Evolutionary conservation across 257 asterid genomes (phyloP).

Genomic region (Vinca minor): DNA sequence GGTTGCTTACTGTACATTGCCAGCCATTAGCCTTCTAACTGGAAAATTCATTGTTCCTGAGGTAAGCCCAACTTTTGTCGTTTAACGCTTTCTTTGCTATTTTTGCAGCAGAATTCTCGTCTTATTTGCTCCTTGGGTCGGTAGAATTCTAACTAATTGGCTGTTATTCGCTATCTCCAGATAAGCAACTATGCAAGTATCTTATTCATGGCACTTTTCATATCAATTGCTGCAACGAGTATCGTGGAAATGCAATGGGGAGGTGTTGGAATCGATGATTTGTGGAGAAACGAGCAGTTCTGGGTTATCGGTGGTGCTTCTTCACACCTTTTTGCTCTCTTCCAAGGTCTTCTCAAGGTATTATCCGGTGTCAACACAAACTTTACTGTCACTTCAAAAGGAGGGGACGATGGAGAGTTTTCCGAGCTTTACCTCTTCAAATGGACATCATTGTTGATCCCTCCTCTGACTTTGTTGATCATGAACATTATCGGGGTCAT

Average conservation of each 20-base stretch:
- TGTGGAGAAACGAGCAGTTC: constrained; percentile 99
- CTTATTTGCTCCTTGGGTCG: neutral
- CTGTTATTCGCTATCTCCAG: constrained; percentile 32
- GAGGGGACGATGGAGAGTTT: constrained; percentile 84
- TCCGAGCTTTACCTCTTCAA: constrained; percentile 84
- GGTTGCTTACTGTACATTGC: constrained; percentile 78
- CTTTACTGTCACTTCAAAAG: constrained; percentile 92
- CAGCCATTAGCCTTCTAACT: constrained; percentile 88
- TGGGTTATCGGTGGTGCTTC: constrained; percentile 97
- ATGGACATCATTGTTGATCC: constrained; percentile 89
- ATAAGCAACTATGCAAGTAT: constrained; percentile 90
- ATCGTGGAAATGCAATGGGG: constrained; percentile 95
- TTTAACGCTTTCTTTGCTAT: neutral
- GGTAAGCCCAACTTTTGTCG: constrained; percentile 31
- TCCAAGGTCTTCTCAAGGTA: constrained; percentile 94
- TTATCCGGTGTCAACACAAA: constrained; percentile 81
- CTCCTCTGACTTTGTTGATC: constrained; percentile 76
- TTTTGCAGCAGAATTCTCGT: neutral
- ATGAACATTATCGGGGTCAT: constrained; percentile 79
- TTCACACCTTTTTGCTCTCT: constrained; percentile 75
- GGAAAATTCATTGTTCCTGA: constrained; percentile 90
- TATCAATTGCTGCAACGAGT: constrained; percentile 76
- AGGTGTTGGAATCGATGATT: constrained; percentile 69
- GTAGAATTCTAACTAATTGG: neutral
- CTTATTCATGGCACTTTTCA: constrained; percentile 67